Percentiles rank a stretch among this genome's conserved stretches.
phyloP scores from a whole-genome alignment of 2,329 filamentous ascomycete species.

The Nothopassalora personata region DNA sequence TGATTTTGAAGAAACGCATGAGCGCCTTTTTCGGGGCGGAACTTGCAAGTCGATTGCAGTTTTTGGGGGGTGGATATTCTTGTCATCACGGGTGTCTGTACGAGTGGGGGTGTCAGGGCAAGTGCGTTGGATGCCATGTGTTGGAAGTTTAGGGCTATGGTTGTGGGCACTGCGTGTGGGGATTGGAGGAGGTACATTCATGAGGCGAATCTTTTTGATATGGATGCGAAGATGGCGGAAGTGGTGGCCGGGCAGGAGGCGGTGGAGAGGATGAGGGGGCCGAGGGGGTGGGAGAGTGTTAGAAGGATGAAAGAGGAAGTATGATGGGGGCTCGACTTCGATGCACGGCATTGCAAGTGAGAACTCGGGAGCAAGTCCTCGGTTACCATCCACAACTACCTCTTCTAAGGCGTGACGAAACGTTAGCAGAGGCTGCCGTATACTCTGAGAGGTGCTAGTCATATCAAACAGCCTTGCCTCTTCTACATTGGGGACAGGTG shows the following conservation, averaged over 20 bases:
- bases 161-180: constrained; percentile 21
- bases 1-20: constrained; percentile 21
- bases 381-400: too few relatives aligned
- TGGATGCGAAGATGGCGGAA: constrained; percentile 26
- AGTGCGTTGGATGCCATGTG: constrained; percentile 24
- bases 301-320: not conserved
- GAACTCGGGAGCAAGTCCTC: too few relatives aligned
- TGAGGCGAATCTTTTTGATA: constrained; percentile 25
- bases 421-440: too few relatives aligned
- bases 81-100: constrained; percentile 23
- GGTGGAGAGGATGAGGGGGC: constrained; percentile 9
- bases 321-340: too few relatives aligned
- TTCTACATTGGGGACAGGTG: too few relatives aligned
- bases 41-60: constrained; percentile 11
- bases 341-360: too few relatives aligned
- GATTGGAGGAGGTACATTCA: constrained; percentile 22
- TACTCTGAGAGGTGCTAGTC: too few relatives aligned
- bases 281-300: not conserved
- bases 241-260: constrained; percentile 22
- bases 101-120: constrained; percentile 23
- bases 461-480: too few relatives aligned
- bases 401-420: too few relatives aligned
- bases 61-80: constrained; percentile 22
- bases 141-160: constrained; percentile 19
- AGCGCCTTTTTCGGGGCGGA: constrained; percentile 24